Evolutionary conservation across 371 early-diverging fungal species (phyloP).

Genomic region (Mortierella sp.): DNA sequence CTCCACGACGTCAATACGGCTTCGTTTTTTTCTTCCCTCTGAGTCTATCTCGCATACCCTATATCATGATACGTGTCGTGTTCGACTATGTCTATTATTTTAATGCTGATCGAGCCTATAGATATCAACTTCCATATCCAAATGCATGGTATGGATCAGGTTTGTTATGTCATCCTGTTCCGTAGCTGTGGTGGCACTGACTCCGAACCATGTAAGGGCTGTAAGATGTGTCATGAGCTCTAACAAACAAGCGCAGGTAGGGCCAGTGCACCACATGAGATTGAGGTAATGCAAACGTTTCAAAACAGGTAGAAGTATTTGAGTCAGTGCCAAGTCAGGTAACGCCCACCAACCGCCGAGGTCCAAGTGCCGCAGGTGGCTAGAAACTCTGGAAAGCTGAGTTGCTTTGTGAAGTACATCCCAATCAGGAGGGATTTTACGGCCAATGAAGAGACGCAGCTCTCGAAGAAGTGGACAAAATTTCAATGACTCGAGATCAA

Average conservation of each 20-base stretch:
- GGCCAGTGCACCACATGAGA: constrained; percentile 35
- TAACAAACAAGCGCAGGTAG: not conserved
- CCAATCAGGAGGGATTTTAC: constrained; percentile 26
- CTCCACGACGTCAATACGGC: no score
- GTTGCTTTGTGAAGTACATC: constrained; percentile 6
- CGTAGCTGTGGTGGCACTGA: not conserved
- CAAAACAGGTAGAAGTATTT: constrained; percentile 10
- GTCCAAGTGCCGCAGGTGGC: constrained; percentile 9
- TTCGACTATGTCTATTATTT: no score
- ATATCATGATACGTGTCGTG: no score
- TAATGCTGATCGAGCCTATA: not conserved
- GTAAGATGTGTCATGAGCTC: constrained; percentile 10
- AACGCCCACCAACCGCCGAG: constrained; percentile 32
- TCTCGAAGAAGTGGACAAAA: constrained; percentile 14
- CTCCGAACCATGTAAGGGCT: constrained; percentile 9
- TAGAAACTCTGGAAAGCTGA: constrained; percentile 5
- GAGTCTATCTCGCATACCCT: no score
- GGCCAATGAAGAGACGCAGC: constrained; percentile 22
- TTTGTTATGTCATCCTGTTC: not conserved
- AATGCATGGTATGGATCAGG: not conserved
- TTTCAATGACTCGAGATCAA: constrained; percentile 16
- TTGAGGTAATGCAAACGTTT: constrained; percentile 12
- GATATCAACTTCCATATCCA: constrained; percentile 11
- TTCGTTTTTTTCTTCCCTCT: no score
- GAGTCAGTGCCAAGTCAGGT: constrained; percentile 3